These are phyloP conservation scores for Ilex paraguariensis DNA, from an alignment of 305 asterid genomes.

Conservation along the genomic window DNA sequence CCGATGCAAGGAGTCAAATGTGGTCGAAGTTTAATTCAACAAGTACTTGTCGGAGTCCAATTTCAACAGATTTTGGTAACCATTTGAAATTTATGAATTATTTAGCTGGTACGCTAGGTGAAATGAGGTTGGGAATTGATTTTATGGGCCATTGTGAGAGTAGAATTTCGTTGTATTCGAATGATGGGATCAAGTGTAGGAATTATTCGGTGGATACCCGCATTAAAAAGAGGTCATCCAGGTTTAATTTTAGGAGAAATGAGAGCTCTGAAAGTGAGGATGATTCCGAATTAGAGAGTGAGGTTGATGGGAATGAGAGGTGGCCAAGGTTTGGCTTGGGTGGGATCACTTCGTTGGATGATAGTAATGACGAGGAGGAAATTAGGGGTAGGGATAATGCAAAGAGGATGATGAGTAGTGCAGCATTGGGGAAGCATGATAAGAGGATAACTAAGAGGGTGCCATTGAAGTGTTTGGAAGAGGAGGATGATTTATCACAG, in stretches of 20 bases:
- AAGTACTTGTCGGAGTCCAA: slow-evolving; percentile 9
- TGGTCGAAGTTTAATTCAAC: slow-evolving; percentile 6
- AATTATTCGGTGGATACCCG: slow-evolving; percentile 35
- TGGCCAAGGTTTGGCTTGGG: slow-evolving; percentile 55
- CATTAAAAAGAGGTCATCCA: slow-evolving; percentile 18
- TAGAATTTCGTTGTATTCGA: slow-evolving; percentile 20
- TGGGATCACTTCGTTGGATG: slow-evolving; percentile 36
- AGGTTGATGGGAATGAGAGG: slow-evolving; percentile 23
- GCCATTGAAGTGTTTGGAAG: slow-evolving; percentile 56
- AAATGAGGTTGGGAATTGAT: slow-evolving; percentile 18
- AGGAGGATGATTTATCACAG: slow-evolving; percentile 61
- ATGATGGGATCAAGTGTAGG: slow-evolving; percentile 25
- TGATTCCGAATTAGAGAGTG: slow-evolving; percentile 19
- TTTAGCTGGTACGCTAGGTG: slow-evolving; percentile 1
- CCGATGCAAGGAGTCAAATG: slow-evolving; percentile 15
- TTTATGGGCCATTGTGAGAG: slow-evolving; percentile 15
- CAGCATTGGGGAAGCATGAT: slow-evolving; percentile 75
- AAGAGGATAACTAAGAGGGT: slow-evolving; percentile 52
- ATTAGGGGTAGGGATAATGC: slow-evolving; percentile 17
- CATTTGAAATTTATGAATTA: background rate
- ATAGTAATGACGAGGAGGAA: slow-evolving; percentile 32
- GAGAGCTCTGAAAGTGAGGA: slow-evolving; percentile 25
- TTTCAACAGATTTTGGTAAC: background rate
- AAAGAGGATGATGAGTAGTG: slow-evolving; percentile 43
- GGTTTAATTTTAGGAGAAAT: slow-evolving; percentile 28